Conservation (phyloP, 345 rosid genomes). For the Eutrema yunnanense region DNA sequence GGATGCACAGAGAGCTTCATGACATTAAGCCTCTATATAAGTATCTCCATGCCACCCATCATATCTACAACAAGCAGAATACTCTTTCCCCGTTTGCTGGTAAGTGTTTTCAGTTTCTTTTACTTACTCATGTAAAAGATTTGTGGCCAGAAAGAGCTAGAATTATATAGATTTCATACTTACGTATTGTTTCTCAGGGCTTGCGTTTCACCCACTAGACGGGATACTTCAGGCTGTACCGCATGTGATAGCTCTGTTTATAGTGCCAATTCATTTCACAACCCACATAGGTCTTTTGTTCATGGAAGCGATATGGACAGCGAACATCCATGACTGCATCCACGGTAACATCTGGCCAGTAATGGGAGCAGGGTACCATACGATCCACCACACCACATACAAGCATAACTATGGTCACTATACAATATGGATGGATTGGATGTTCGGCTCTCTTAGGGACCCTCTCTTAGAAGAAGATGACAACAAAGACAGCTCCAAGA, state of each 20-base stretch:
- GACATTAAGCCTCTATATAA: constrained; percentile 92
- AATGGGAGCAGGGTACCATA: constrained; percentile 99
- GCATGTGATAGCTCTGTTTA: constrained; percentile 65
- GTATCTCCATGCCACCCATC: constrained; percentile 85
- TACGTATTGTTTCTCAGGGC: constrained; percentile 41
- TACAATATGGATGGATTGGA: constrained; percentile 98
- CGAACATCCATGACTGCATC: constrained; percentile 93
- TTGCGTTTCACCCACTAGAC: constrained; percentile 88
- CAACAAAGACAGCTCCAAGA: constrained; percentile 8
- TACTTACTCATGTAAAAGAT: neutral
- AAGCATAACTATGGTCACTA: constrained; percentile 98
- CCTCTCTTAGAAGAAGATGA: constrained; percentile 51
- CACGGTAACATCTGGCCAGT: constrained; percentile 78
- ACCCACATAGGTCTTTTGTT: constrained; percentile 70
- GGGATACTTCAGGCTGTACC: constrained; percentile 93
- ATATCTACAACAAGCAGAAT: constrained; percentile 94
- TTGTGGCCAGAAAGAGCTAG: neutral
- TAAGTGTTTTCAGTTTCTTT: constrained; percentile 19
- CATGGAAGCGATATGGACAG: constrained; percentile 84
- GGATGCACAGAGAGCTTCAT: constrained; percentile 95
- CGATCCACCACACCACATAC: constrained; percentile 92
- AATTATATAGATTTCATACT: neutral
- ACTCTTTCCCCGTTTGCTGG: constrained; percentile 98
- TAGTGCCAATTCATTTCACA: constrained; percentile 75
- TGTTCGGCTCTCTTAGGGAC: constrained; percentile 79